Evolutionary conservation across 768 basidiomycete species (phyloP).

Genomic region (Rhodotorula toruloides): DNA sequence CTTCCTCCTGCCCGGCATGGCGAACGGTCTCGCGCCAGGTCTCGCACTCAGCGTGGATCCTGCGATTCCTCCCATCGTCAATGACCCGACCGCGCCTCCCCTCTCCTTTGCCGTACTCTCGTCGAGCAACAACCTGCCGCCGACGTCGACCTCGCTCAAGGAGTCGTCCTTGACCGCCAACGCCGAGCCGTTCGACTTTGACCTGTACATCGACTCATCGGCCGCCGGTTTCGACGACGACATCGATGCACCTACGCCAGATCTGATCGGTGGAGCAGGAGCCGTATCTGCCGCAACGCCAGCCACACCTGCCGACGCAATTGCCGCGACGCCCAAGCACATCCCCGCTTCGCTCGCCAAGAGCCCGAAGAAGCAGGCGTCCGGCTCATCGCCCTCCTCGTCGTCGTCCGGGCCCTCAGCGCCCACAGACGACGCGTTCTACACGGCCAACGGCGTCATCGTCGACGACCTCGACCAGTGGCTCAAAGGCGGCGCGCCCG

Average conservation of each 20-base stretch:
- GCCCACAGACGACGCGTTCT: not conserved
- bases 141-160: not conserved
- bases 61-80: slow-evolving; percentile 3
- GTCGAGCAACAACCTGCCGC: not conserved
- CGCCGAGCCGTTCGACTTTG: slow-evolving; percentile 12
- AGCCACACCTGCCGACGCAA: slow-evolving; percentile 10
- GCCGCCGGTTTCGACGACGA: slow-evolving; percentile 29
- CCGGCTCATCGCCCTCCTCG: not conserved
- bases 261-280: slow-evolving; percentile 6
- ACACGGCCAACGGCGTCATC: not conserved
- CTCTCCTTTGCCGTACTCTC: slow-evolving; percentile 14
- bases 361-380: not conserved
- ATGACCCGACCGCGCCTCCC: not conserved
- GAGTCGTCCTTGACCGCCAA: not conserved
- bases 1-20: not conserved
- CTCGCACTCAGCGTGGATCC: slow-evolving; percentile 10
- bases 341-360: not conserved
- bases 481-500: not conserved
- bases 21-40: not conserved
- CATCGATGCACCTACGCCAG: slow-evolving; percentile 11
- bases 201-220: slow-evolving; percentile 28
- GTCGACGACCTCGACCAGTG: slow-evolving; percentile 4
- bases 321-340: not conserved
- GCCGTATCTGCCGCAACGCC: slow-evolving; percentile 4
- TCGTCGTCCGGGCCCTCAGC: not conserved